Conservation (phyloP, 768 basidiomycete genomes). For the Tulasnella sp. region DNA sequence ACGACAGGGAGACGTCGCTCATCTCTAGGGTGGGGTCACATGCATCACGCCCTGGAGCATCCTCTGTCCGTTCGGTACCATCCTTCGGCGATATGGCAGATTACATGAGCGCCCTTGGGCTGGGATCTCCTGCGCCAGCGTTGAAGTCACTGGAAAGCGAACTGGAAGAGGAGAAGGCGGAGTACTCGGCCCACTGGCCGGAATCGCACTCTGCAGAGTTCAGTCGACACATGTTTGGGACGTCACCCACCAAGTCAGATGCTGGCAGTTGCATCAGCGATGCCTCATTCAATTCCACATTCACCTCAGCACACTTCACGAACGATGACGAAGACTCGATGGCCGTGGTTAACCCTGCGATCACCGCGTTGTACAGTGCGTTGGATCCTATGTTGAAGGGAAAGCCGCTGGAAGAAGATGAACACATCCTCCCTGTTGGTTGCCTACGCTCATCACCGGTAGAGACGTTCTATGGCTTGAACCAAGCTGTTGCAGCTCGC, state of each 20-base stretch:
- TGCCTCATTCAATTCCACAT: neutral
- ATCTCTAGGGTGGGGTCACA: neutral
- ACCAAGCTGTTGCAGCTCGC: constrained; percentile 19
- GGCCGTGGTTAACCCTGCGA: constrained; percentile 27
- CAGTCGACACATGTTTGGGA: constrained; percentile 12
- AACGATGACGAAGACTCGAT: neutral
- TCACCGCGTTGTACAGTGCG: constrained; percentile 33
- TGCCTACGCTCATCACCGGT: constrained; percentile 21
- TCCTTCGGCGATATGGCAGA: constrained; percentile 1
- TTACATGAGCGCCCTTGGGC: constrained; percentile 12
- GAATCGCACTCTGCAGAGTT: constrained; percentile 18
- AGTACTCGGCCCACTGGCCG: constrained; percentile 39
- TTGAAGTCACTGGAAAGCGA: constrained; percentile 27
- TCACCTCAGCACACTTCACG: neutral
- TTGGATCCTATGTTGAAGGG: constrained; percentile 19
- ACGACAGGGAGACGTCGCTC: neutral
- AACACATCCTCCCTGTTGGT: constrained; percentile 22
- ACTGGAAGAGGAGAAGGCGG: constrained; percentile 34
- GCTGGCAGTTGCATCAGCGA: neutral
- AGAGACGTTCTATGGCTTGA: constrained; percentile 20
- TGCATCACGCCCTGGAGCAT: neutral
- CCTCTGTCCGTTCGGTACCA: constrained; percentile 3
- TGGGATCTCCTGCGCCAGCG: neutral
- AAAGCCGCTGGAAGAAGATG: constrained; percentile 21
- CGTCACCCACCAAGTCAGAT: neutral